Evolutionary conservation across 768 basidiomycete species (phyloP), one percentile per base, ranked within the genome.

Genomic region (Macrolepiota dolichaula): DNA sequence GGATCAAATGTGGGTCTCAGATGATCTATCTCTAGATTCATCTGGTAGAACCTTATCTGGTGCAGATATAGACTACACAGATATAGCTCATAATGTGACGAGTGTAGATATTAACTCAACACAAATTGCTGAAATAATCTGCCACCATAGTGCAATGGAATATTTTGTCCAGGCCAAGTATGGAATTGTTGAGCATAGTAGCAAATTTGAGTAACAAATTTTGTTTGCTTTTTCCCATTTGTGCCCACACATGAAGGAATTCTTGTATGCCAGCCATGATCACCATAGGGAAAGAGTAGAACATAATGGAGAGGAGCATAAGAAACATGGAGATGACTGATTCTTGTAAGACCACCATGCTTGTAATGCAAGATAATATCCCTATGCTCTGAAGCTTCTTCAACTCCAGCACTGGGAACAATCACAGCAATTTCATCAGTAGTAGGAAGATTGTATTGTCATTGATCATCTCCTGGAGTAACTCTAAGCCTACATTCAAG

Each of bases 401-500:
- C 25, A 17, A 62, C 36, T 11, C 65, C 71, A 69, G 70, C 64
- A 6, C 70, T 74, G 55, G 78, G 76, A 2, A 82, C 36, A 47
- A 84, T 71, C 0, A 76, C 73, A 42, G 77, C 78, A 57, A 83
- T 52, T 25, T 66, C 61, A 51, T 59, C 66, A 1, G 72, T 69
- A 47, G 74, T 77, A 1, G 81, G 81, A 0, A 78, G 60, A 64
- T 83, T 83, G 55, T 84, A 81, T 12, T 71, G 57, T 5, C 76
- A 65, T 0, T 50, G 66, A 69, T 81, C 78, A 37, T 61, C 29
- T 12, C 59, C 60, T 51, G 65, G 61, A 6, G 24, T 25, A 36
- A 71, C 13, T 3, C 65, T 66, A 3, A 71, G 63, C 6, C 65
- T 25, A 55, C 52, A 2, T 12, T 35, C 17, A 46, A 13, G 13